Base-by-base conservation (phyloP, 1,284 basidiomycete genomes). In the Mycena citricolor region DNA sequence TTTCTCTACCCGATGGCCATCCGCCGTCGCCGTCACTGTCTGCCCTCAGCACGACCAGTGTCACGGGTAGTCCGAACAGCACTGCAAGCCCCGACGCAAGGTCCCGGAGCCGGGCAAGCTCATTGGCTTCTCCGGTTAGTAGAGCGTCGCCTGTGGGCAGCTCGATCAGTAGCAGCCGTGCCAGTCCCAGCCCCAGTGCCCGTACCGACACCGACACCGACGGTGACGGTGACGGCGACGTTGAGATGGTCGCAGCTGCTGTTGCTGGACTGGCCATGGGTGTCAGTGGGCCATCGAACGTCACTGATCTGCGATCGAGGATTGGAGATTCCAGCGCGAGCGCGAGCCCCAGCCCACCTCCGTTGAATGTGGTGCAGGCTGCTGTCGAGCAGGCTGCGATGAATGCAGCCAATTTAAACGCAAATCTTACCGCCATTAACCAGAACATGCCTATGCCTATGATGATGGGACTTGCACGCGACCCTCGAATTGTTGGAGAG, bases 301-400 rank as follows among this genome's bases (percentile, higher is more conserved):
- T 14, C 16, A 8, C 28, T n/a, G 28, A 31, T 17, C 8, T 3
- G 11, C 37, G 16, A 6, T 14, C 21, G n/a, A 37, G 48, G 17
- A 21, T 47, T 8, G 50, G 51, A 24, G 51, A 45, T 32, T 45
- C 47, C 21, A 52, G 51, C 31, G 47, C 51, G n/a, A 49, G 46
- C 10, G 51, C 51, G 20, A 52, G 51, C 22, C 51, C 51, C 21
- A 52, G 51, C 40, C 51, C 51, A 22, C 51, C 51, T 14, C 50
- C 50, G 13, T 23, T 48, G 13, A 51, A 51, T 14, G 32, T 32
- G 31, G 33, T 39, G 8, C 45, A 47, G 17, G 25, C 23, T 23
- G 45, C 26, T 14, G 45, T 36, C 5, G n/a, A 23, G n/a, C 33
- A 31, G 20, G 37, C 32, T 1, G 32, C 33, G 42, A 38, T 40